These are phyloP conservation scores for Ophiocordyceps camponoti-floridani DNA, from an alignment of 2,329 filamentous ascomycete genomes.

Conservation along the genomic window DNA sequence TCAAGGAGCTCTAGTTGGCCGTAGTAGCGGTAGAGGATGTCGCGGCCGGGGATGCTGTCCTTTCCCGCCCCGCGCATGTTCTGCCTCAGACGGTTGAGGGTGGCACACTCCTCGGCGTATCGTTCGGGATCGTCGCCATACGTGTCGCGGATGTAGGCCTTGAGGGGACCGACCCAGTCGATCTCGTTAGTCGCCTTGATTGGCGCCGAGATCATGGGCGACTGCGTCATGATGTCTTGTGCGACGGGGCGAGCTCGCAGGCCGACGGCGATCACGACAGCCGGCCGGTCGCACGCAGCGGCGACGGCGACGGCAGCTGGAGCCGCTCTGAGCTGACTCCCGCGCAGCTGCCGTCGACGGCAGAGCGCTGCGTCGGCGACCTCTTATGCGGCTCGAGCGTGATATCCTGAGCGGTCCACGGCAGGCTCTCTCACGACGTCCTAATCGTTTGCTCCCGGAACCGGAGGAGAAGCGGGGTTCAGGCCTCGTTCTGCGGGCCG, in stretches of 20 bases:
- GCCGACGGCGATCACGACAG: slow-evolving; percentile 1
- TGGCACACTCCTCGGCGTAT: slow-evolving; percentile 88
- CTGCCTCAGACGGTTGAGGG: slow-evolving; percentile 85
- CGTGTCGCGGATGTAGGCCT: slow-evolving; percentile 79
- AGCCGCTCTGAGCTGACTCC: not conserved
- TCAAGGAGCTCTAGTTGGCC: slow-evolving; percentile 91
- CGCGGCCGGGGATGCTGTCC: slow-evolving; percentile 83
- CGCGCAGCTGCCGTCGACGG: not conserved
- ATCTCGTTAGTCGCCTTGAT: slow-evolving; percentile 93
- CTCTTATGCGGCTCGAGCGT: slow-evolving; percentile 13
- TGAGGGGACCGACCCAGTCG: slow-evolving; percentile 87
- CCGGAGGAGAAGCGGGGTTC: too few species aligned
- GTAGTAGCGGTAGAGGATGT: slow-evolving; percentile 93
- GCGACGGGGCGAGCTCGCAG: slow-evolving; percentile 1
- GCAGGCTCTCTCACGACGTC: not conserved
- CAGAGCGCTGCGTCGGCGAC: slow-evolving; percentile 1
- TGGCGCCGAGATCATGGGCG: slow-evolving; percentile 89
- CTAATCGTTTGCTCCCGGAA: not conserved
- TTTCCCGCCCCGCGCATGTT: slow-evolving; percentile 96
- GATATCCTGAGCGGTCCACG: not conserved
- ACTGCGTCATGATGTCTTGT: slow-evolving; percentile 47
- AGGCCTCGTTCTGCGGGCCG: too few species aligned
- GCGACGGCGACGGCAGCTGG: slow-evolving; percentile 1
- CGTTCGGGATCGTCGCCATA: slow-evolving; percentile 95
- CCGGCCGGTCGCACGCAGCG: slow-evolving; percentile 3